Evolutionary conservation across 768 basidiomycete species (phyloP).

Genomic region (Amanita fuliginea): DNA sequence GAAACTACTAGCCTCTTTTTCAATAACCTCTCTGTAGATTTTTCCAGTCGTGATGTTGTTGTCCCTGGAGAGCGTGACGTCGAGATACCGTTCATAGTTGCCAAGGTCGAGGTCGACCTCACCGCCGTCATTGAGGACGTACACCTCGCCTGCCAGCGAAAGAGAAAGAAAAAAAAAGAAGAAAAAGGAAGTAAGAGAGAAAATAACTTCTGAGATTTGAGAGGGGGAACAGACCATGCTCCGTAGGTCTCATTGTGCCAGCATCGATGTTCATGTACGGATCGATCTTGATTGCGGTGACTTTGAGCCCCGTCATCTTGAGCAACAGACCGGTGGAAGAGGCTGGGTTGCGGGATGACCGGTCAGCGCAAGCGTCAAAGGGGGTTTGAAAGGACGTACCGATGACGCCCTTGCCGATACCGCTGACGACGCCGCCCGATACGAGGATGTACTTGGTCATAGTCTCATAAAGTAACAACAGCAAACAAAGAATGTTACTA

Average conservation of each 20-base stretch:
- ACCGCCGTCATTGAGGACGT: slow-evolving; percentile 95
- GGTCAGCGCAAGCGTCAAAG: neutral
- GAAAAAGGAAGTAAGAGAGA: neutral
- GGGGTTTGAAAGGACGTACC: slow-evolving; percentile 44
- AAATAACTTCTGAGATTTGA: no score
- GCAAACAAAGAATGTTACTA: no score
- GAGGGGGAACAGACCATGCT: slow-evolving; percentile 83
- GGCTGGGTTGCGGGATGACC: slow-evolving; percentile 38
- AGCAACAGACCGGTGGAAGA: slow-evolving; percentile 93
- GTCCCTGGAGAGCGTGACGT: slow-evolving; percentile 87
- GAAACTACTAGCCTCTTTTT: slow-evolving; percentile 74
- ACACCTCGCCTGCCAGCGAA: slow-evolving; percentile 69
- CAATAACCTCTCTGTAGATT: slow-evolving; percentile 94
- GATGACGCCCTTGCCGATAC: slow-evolving; percentile 98
- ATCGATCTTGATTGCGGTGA: slow-evolving; percentile 99
- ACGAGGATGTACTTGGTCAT: slow-evolving; percentile 96
- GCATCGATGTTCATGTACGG: slow-evolving; percentile 99
- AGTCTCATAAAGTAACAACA: neutral
- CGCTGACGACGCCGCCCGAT: slow-evolving; percentile 94
- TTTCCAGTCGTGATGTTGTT: slow-evolving; percentile 99
- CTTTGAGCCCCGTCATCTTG: slow-evolving; percentile 92
- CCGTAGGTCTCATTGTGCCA: slow-evolving; percentile 96
- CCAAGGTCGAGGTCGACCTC: slow-evolving; percentile 97
- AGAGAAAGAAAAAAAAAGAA: no score
- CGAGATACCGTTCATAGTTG: slow-evolving; percentile 96